phyloP scores from a whole-genome alignment of 208 protist genomes.

The Histomonas meleagridis region DNA sequence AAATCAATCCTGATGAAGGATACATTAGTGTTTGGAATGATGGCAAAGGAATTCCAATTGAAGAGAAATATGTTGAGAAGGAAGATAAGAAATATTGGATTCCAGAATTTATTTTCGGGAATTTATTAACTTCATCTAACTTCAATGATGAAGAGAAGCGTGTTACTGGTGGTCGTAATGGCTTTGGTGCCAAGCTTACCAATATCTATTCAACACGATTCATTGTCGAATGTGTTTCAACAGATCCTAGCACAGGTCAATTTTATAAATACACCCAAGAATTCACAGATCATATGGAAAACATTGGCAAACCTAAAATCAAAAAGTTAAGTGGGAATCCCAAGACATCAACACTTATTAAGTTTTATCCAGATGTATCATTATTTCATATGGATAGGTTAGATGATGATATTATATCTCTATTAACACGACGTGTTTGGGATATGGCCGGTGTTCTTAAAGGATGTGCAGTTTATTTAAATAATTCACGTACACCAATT shows the following conservation, averaged over 20 bases:
- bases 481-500: conserved; percentile 68
- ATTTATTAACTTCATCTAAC: conserved; percentile 93
- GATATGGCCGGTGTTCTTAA: conserved; percentile 87
- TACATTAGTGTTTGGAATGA: conserved; percentile 90
- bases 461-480: conserved; percentile 77
- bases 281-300: conserved; percentile 87
- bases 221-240: conserved; percentile 8
- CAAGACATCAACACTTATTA: conserved; percentile 80
- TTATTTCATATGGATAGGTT: conserved; percentile 83
- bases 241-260: background rate
- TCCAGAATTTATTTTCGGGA: conserved; percentile 98
- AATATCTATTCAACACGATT: conserved; percentile 94
- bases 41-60: conserved; percentile 87
- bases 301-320: conserved; percentile 73
- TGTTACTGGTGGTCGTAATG: conserved; percentile 81
- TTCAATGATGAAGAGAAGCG: conserved; percentile 93
- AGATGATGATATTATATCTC: conserved; percentile 79
- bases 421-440: conserved; percentile 89
- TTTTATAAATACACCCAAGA: conserved; percentile 62
- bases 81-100: conserved; percentile 63
- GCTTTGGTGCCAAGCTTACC: conserved; percentile 88
- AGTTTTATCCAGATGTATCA: conserved; percentile 89
- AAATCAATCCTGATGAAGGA: conserved; percentile 74
- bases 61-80: conserved; percentile 62
- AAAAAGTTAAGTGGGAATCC: background rate